Base-by-base conservation (phyloP, 2,329 filamentous ascomycete species). In the Orbilia ellipsospora region DNA sequence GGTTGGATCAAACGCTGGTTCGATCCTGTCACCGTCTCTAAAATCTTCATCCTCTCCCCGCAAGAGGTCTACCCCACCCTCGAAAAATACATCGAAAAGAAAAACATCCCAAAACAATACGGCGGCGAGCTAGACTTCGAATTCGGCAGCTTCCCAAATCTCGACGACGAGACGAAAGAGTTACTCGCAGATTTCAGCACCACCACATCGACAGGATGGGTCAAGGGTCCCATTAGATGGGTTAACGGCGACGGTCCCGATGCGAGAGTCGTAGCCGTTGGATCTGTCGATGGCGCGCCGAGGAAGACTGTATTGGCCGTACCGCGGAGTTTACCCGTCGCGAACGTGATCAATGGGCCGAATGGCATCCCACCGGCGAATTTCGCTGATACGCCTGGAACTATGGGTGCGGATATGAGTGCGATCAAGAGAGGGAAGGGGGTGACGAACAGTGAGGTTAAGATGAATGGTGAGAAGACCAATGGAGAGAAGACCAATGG, bases 1-100 rank as follows among this genome's bases (percentile, higher is more conserved):
- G 89, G 92, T 78, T 97, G 93, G 93, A 88, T 96, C 83, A 96
- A 96, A 86, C 90, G 91, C 80, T 97, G 94, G 93, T 97, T 97
- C 80, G 91, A 94, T 83, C 94, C 94, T 5, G 93, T 93, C 77
- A 97, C 94, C 40, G 92, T 93, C 2, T 95, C 92, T 80, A 98
- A 98, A 85, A 97, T 98, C 82, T 97, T 96, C 82, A 95, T 98
- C 79, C 88, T 98, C 65, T 86, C 86, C 56, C 85, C 88, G 7
- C 81, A 87, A 66, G 92, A 96, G 82, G 90, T 96, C 63, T 87
- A 90, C 78, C 85, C 90, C 15, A 94, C 92, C 1, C 88, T 98
- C 26, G 87, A 90, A 78, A 85, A 88, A 65, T 97, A 94, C 83
- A 93, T 98, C 81, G 91, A 96, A 63, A 86, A 88, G 0, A 86